A percentile compares a stretch with the other conserved stretches of the same genome.
Evolutionary conservation across 768 basidiomycete genomes (phyloP).

Genomic region (Clitopilus passeckerianus): DNA sequence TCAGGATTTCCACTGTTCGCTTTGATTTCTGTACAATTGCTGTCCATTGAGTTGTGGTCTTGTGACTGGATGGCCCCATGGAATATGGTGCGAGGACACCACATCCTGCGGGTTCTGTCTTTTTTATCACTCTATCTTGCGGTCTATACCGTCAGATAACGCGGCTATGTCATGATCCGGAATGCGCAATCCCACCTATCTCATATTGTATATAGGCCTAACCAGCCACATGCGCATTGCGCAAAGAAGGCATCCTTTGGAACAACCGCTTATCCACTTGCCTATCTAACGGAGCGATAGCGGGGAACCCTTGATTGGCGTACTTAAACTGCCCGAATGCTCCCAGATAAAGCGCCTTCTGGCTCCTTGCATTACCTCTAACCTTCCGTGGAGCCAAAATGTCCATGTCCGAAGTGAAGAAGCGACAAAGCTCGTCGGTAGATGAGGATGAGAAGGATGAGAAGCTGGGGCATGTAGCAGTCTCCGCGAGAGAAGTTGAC

Average conservation of each 20-base stretch:
- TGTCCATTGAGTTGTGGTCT: too few relatives aligned
- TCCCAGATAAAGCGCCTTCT: neutral
- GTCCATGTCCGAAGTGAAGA: neutral
- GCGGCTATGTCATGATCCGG: too few relatives aligned
- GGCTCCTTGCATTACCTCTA: neutral
- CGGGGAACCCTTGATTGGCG: neutral
- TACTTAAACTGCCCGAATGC: neutral
- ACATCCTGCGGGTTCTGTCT: too few relatives aligned
- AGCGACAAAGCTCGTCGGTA: neutral
- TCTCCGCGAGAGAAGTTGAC: conserved; percentile 49
- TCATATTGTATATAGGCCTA: too few relatives aligned
- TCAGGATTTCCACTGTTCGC: neutral
- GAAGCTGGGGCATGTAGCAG: conserved; percentile 26
- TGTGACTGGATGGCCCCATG: too few relatives aligned
- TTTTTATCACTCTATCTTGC: too few relatives aligned
- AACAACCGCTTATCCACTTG: neutral
- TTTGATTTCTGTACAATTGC: too few relatives aligned
- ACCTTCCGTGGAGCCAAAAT: neutral
- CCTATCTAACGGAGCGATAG: neutral
- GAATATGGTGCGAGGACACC: too few relatives aligned
- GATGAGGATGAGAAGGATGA: conserved; percentile 22
- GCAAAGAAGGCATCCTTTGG: neutral
- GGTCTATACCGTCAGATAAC: too few relatives aligned
- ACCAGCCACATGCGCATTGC: too few relatives aligned
- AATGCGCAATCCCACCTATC: too few relatives aligned